Conservation (phyloP, 2,329 filamentous ascomycete genomes). For the Claviceps monticola region DNA sequence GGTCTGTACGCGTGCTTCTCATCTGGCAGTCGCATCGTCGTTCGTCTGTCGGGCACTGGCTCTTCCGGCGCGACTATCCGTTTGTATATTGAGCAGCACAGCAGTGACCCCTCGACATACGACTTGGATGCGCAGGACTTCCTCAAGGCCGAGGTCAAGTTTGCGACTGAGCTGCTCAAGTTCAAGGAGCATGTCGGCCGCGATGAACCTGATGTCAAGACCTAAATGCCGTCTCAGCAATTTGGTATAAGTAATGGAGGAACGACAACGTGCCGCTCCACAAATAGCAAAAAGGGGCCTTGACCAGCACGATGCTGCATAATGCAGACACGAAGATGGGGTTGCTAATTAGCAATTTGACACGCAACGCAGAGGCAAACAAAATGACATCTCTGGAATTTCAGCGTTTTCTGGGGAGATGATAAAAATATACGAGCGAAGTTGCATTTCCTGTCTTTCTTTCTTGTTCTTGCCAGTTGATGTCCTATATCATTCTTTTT, state of each 20-base stretch:
- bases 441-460: too few relatives aligned
- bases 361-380: too few relatives aligned
- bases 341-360: too few relatives aligned
- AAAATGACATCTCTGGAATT: too few relatives aligned
- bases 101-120: slow-evolving; percentile 65
- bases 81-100: slow-evolving; percentile 94
- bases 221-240: slow-evolving; percentile 32
- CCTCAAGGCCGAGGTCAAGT: slow-evolving; percentile 75
- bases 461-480: too few relatives aligned
- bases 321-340: too few relatives aligned
- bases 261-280: too few relatives aligned
- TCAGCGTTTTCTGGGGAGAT: too few relatives aligned
- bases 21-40: slow-evolving; percentile 87
- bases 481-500: too few relatives aligned
- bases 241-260: too few relatives aligned
- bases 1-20: slow-evolving; percentile 91
- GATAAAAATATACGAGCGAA: too few relatives aligned
- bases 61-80: slow-evolving; percentile 93
- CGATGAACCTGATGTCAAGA: slow-evolving; percentile 93
- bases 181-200: slow-evolving; percentile 89
- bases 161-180: slow-evolving; percentile 75
- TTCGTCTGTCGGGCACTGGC: slow-evolving; percentile 87
- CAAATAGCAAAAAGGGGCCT: too few relatives aligned
- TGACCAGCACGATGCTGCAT: neutral
- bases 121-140: slow-evolving; percentile 81